phyloP scores from a whole-genome alignment of 257 asterid species.

The Scutellaria baicalensis region DNA sequence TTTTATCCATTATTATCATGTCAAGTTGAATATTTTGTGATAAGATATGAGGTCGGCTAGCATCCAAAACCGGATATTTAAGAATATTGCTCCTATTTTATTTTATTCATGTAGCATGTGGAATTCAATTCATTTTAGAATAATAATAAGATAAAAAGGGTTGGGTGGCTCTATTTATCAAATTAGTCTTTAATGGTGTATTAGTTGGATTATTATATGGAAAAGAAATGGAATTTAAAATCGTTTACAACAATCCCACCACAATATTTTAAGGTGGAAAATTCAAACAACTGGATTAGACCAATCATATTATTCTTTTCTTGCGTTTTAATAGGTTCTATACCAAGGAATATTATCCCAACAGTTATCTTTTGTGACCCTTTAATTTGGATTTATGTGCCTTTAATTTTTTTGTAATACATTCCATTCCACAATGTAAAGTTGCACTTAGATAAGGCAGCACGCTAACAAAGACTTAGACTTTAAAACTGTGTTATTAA shows the following conservation, averaged over 20 bases:
- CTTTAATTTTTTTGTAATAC: not conserved
- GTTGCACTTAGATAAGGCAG: slow-evolving; percentile 17
- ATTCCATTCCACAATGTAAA: slow-evolving; percentile 15
- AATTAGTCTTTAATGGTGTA: slow-evolving; percentile 9
- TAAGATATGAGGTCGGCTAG: not conserved
- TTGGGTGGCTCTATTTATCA: too few relatives aligned
- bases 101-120: too few relatives aligned
- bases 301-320: slow-evolving; percentile 15
- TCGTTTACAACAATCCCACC: slow-evolving; percentile 5
- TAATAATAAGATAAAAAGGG: too few relatives aligned
- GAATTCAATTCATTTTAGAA: too few relatives aligned
- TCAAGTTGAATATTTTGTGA: not conserved
- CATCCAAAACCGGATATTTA: not conserved
- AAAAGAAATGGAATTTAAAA: not conserved
- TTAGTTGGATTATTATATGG: slow-evolving; percentile 7
- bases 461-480: slow-evolving; percentile 28
- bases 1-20: not conserved
- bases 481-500: slow-evolving; percentile 7
- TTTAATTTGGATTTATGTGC: slow-evolving; percentile 7
- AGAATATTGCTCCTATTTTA: not conserved
- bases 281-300: slow-evolving; percentile 10
- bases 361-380: not conserved
- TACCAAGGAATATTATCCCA: slow-evolving; percentile 13
- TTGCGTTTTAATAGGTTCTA: slow-evolving; percentile 8
- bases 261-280: slow-evolving; percentile 1